Percentiles rank a stretch among this genome's conserved stretches.
phyloP scores from a whole-genome alignment of 2,329 filamentous ascomycete genomes.

The Aspergillus quadrilineatus region DNA sequence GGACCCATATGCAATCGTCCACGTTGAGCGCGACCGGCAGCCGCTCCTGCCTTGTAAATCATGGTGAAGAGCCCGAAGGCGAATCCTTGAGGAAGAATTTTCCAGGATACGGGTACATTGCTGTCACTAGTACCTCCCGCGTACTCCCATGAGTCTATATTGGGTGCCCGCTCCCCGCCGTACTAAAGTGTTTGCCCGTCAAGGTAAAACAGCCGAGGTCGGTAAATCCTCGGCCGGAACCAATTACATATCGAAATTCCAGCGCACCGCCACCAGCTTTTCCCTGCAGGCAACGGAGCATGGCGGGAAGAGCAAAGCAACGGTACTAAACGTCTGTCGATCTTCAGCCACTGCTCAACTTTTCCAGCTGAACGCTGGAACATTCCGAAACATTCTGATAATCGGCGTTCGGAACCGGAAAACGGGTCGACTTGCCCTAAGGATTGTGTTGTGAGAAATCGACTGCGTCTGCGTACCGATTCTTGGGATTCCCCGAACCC shows the following conservation, averaged over 20 bases:
- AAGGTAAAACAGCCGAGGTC: neutral
- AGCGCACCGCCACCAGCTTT: constrained; percentile 4
- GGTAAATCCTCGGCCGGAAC: neutral
- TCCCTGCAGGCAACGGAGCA: neutral
- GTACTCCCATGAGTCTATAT: neutral
- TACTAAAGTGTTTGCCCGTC: neutral
- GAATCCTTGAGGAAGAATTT: neutral
- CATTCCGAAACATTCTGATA: neutral
- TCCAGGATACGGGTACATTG: neutral
- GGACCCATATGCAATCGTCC: too few relatives aligned
- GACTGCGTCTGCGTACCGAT: too few relatives aligned
- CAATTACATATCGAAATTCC: neutral
- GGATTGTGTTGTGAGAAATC: too few relatives aligned
- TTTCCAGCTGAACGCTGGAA: neutral
- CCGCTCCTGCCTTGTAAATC: too few relatives aligned
- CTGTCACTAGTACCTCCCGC: neutral
- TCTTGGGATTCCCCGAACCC: neutral
- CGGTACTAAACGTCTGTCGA: neutral
- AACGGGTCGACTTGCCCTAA: too few relatives aligned
- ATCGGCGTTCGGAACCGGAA: neutral
- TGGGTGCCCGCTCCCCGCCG: neutral
- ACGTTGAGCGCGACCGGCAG: too few relatives aligned
- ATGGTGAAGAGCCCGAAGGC: neutral
- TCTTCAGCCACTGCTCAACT: neutral
- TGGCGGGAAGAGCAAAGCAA: neutral